Base-by-base conservation (phyloP, 306 rosid species). In the Castanea mollissima region DNA sequence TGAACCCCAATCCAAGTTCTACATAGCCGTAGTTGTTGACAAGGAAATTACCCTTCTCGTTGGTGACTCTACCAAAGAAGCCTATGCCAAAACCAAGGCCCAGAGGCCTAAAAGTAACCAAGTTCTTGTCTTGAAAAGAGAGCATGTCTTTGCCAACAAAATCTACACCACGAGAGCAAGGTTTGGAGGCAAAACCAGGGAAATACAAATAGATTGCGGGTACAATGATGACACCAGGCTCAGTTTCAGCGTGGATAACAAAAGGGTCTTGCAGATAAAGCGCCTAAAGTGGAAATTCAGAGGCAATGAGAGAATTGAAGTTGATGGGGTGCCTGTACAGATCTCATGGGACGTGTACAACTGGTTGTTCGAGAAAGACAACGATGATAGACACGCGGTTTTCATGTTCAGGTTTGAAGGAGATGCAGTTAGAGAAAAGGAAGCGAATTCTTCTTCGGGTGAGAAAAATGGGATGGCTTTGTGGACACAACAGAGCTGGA, bases 331-430 rank as follows among this genome's bases (percentile, higher is more conserved):
- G 2, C 75, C 81, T 11, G 80, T 95, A 35, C 97, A 91, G 70
- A 87, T 95, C 80, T 95, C 94, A 0, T 95, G 99, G 99, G 99
- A 95, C 69, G 96, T 93, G 1, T 93, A 90, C 79, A 93, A 93
- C 56, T 95, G 97, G 97, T 81, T 93, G 0, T 95, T 95, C 79
- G 87, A 85, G 73, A 85, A 69, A 23, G 89, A 84, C 16, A 86
- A 77, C 62, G 76, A 75, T 16, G 92, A 86, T 0, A 86, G 89
- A 0, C 94, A 87, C 52, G 99, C 98, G 0, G 90, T 91, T 76
- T 95, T 95, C 85, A 92, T 92, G 98, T 93, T 93, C 86, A 85
- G 90, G 55, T 93, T 95, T 76, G 97, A 92, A 8, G 94, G 84
- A 12, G 94, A 85, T 0, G 87, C 80, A 1, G 85, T 73, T 2